Percentiles rank a stretch among this genome's conserved stretches.
phyloP scores from a whole-genome alignment of 2,329 filamentous ascomycete species.

The Chrysosporium keratinophilum region DNA sequence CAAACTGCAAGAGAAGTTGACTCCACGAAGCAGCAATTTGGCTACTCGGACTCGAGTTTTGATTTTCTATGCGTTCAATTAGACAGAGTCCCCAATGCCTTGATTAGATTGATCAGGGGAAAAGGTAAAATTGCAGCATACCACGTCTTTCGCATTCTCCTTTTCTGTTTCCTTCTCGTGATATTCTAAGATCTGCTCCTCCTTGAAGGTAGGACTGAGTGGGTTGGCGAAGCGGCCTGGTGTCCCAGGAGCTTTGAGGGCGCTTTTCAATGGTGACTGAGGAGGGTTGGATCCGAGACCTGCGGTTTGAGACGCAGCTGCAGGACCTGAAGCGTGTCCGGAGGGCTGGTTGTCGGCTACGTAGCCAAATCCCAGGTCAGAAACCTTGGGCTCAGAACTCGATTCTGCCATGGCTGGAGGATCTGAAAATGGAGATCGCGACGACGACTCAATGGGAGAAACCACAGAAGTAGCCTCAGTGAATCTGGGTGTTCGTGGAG shows the following conservation, averaged over 20 bases:
- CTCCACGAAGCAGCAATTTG: slow-evolving; percentile 86
- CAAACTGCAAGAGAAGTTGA: slow-evolving; percentile 94
- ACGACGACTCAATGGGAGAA: slow-evolving; percentile 46
- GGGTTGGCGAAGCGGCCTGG: slow-evolving; percentile 66
- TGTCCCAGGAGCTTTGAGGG: slow-evolving; percentile 76
- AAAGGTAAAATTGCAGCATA: slow-evolving; percentile 42
- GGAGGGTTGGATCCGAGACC: slow-evolving; percentile 51
- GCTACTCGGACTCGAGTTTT: slow-evolving; percentile 85
- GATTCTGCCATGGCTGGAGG: slow-evolving; percentile 37
- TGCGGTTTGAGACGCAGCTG: slow-evolving; percentile 41
- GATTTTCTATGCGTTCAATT: slow-evolving; percentile 57
- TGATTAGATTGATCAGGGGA: neutral
- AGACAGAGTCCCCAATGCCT: neutral
- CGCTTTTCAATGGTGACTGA: slow-evolving; percentile 75
- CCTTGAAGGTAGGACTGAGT: slow-evolving; percentile 79
- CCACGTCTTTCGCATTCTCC: slow-evolving; percentile 76
- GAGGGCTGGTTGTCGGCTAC: slow-evolving; percentile 51
- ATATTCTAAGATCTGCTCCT: slow-evolving; percentile 81
- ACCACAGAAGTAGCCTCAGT: slow-evolving; percentile 55
- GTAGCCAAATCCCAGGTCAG: slow-evolving; percentile 88
- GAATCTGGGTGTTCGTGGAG: slow-evolving; percentile 51
- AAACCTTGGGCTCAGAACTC: slow-evolving; percentile 53
- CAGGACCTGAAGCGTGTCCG: slow-evolving; percentile 40
- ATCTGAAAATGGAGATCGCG: slow-evolving; percentile 43
- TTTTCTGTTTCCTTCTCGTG: slow-evolving; percentile 71